phyloP scores from a whole-genome alignment of 257 asterid species.

The Plectranthus barbatus region DNA sequence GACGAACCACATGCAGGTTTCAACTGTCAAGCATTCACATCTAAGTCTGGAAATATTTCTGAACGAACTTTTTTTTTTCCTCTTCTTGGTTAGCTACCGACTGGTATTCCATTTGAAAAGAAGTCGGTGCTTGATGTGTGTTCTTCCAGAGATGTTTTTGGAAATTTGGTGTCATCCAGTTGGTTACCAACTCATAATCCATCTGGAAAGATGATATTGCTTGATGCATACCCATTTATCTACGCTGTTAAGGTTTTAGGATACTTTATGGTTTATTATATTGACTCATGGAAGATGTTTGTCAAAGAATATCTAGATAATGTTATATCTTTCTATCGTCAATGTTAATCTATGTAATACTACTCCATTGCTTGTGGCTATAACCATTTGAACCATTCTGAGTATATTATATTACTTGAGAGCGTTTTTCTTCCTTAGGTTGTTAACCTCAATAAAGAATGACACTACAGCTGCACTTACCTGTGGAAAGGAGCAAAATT shows the following conservation, averaged over 20 bases:
- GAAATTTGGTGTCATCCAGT: background rate
- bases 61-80: background rate
- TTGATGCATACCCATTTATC: background rate
- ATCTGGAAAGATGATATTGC: background rate
- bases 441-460: constrained; percentile 11
- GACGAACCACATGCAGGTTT: background rate
- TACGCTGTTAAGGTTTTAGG: background rate
- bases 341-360: background rate
- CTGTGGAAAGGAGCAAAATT: background rate
- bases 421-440: constrained; percentile 18
- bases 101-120: background rate
- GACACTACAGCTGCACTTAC: background rate
- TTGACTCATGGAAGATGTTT: constrained; percentile 4
- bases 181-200: background rate
- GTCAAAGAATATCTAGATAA: background rate
- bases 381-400: background rate
- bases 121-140: background rate
- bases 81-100: background rate
- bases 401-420: background rate
- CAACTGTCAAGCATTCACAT: background rate
- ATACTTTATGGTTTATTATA: background rate
- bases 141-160: background rate
- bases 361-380: background rate
- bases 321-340: background rate
- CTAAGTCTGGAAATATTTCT: background rate